A percentile compares a stretch with the other conserved stretches of the same genome.
phyloP scores from a whole-genome alignment of 306 rosid genomes.

The Notholithocarpus densiflorus region DNA sequence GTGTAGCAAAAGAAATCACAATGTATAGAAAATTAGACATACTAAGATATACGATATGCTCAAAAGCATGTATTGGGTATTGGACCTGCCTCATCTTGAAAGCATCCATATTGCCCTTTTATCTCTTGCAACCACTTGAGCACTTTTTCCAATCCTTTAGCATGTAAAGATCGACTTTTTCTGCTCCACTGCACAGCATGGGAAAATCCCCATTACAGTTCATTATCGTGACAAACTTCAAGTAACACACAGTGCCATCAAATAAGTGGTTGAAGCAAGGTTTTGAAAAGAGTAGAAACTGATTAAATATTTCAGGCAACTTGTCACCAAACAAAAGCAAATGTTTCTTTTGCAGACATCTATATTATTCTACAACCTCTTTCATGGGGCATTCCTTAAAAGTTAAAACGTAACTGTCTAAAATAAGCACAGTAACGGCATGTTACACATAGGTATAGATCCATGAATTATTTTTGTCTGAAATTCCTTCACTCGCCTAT shows the following conservation, averaged over 20 bases:
- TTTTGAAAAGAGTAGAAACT: neutral
- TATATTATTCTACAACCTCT: neutral
- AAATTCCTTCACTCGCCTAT: neutral
- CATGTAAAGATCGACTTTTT: conserved; percentile 76
- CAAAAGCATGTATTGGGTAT: conserved; percentile 28
- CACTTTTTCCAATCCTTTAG: conserved; percentile 82
- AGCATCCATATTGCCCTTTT: conserved; percentile 40
- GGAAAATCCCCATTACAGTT: conserved; percentile 17
- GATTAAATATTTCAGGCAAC: neutral
- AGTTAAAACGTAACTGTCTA: neutral
- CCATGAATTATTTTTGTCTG: neutral
- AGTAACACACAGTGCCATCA: neutral
- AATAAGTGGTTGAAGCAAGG: neutral
- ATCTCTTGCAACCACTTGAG: conserved; percentile 83
- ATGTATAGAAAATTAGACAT: conserved; percentile 20
- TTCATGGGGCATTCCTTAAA: neutral
- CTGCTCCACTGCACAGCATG: conserved; percentile 69
- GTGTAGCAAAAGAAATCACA: conserved; percentile 32
- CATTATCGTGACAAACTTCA: neutral
- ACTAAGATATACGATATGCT: conserved; percentile 15
- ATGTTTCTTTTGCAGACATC: neutral
- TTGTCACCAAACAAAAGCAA: neutral
- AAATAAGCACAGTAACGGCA: neutral
- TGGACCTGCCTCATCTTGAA: conserved; percentile 81
- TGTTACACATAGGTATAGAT: neutral